A percentile compares a stretch with the other conserved stretches of the same genome.
Conservation (phyloP, 106 monocot genomes). For the Ottelia alismoides region DNA sequence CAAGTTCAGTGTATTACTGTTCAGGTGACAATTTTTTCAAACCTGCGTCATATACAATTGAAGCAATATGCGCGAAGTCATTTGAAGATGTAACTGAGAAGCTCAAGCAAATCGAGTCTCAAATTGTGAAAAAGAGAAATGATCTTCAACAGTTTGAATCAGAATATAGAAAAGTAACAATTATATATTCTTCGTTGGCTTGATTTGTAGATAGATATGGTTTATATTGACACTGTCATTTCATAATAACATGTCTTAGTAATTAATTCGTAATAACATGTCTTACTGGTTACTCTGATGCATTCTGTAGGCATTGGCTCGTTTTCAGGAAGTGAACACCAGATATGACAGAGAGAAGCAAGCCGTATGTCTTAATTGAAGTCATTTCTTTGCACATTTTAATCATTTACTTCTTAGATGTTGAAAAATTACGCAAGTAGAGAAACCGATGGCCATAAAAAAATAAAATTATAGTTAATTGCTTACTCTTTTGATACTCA, state of each 20-base stretch:
- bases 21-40: slow-evolving; percentile 98
- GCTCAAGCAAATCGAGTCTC: slow-evolving; percentile 70
- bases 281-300: no score
- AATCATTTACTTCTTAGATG: no score
- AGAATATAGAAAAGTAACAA: slow-evolving; percentile 79
- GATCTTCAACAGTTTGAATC: slow-evolving; percentile 87
- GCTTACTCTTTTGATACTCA: no score
- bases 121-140: slow-evolving; percentile 71
- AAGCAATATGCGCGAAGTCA: slow-evolving; percentile 63
- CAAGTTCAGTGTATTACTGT: slow-evolving; percentile 1
- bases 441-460: no score
- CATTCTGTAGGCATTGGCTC: slow-evolving; percentile 62
- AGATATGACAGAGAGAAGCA: slow-evolving; percentile 73
- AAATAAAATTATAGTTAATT: no score
- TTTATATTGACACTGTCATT: no score
- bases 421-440: no score
- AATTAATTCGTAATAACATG: no score
- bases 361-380: slow-evolving; percentile 59
- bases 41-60: slow-evolving; percentile 78
- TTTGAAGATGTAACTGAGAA: slow-evolving; percentile 72
- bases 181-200: background rate
- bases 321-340: slow-evolving; percentile 75
- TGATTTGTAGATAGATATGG: no score
- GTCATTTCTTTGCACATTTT: no score
- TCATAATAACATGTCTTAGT: no score